Evolutionary conservation across 495 filamentous ascomycete species (phyloP).

Genomic region (Astrothelium subdiscretum): DNA sequence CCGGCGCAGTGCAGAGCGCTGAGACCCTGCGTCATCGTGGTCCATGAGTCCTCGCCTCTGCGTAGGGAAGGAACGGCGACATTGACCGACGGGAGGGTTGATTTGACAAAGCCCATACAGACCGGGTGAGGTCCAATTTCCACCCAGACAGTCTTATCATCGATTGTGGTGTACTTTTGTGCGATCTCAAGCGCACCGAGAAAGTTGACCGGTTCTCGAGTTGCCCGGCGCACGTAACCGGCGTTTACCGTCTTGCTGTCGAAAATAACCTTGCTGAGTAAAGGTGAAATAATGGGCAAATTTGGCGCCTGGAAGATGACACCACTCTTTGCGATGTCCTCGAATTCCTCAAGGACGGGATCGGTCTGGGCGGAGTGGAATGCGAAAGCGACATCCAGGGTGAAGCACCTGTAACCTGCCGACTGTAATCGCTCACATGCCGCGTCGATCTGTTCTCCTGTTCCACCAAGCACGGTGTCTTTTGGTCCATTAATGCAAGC

Average conservation of each 20-base stretch:
- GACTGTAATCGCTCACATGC: slow-evolving; percentile 6
- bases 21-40: slow-evolving; percentile 1
- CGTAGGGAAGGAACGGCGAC: neutral
- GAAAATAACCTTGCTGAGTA: slow-evolving; percentile 48
- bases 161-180: slow-evolving; percentile 10
- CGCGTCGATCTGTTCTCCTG: slow-evolving; percentile 11
- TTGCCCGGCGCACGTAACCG: slow-evolving; percentile 53
- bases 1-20: slow-evolving; percentile 6
- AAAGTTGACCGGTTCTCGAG: slow-evolving; percentile 64
- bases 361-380: slow-evolving; percentile 77
- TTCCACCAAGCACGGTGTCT: slow-evolving; percentile 26
- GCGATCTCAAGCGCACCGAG: slow-evolving; percentile 40
- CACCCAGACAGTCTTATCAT: slow-evolving; percentile 25
- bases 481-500: slow-evolving; percentile 29
- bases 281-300: slow-evolving; percentile 61
- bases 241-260: slow-evolving; percentile 43
- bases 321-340: slow-evolving; percentile 37
- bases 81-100: neutral
- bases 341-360: slow-evolving; percentile 56
- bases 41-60: slow-evolving; percentile 11
- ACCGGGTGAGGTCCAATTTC: slow-evolving; percentile 36
- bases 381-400: slow-evolving; percentile 62
- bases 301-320: slow-evolving; percentile 48
- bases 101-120: slow-evolving; percentile 18
- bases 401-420: slow-evolving; percentile 24